Base-by-base conservation (phyloP, 176 grass and related monocot genomes). In the Eragrostis nindensis region DNA sequence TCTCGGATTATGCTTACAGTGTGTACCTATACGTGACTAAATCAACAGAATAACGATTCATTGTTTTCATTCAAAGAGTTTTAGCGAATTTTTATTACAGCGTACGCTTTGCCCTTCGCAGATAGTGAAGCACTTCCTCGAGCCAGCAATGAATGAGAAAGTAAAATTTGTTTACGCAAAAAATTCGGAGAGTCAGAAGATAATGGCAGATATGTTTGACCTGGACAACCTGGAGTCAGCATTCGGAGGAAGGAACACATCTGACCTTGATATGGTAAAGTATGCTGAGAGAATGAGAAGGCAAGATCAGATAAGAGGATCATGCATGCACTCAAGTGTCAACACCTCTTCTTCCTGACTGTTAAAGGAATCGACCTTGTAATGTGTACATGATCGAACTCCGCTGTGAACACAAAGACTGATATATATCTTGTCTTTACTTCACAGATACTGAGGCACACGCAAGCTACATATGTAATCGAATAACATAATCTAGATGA, bases 241-340 rank as follows among this genome's bases (percentile, higher is more conserved):
- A 18, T 80, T 89, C 22, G 86, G 86, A 2, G 86, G 86, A 24
- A 53, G 24, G 9, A 84, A 70, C 36, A 50, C 70, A 74, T 66
- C 52, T 75, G 69, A 13, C 19, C 61, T 89, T 42, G 70, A 89
- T 22, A 53, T 89, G 32, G 45, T 24, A 30, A 80, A 55, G 26
- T 89, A 80, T 53, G 81, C 75, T 32, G 86, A 84, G 48, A 83
- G 41, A 69, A 89, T 89, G 86, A 54, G 59, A 80, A 77, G 60
- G 71, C 42, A 68, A 41, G 81, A 89, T 57, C 66, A 80, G 68
- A 70, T 74, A 26, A 84, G 66, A 75, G 52, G 44, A 68, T 53
- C 21, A 47, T 2, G 45, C 8, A 38, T 9, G 16, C 1, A 26
- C 2, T 0, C 22, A 45, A 47, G 26, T 47, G 6, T 24, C 6